Percentiles rank a stretch among this genome's conserved stretches.
These are phyloP conservation scores for Zymoseptoria ardabiliae DNA, from an alignment of 2,329 filamentous ascomycete species.

Conservation along the genomic window DNA sequence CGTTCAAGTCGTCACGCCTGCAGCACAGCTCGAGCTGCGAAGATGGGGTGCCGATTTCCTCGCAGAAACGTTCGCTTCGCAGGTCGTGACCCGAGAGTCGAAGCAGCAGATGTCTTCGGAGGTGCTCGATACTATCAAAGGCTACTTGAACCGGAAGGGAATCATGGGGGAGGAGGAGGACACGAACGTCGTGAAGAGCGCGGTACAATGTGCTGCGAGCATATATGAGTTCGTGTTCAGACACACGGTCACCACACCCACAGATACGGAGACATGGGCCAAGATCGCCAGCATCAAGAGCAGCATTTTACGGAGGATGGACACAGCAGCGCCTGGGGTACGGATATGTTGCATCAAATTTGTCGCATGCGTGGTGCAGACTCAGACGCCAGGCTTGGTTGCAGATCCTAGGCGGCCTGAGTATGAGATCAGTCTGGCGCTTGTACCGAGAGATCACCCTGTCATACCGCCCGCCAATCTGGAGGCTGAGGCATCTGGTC, in stretches of 20 bases:
- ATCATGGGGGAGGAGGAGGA: slow-evolving; percentile 58
- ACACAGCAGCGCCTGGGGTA: slow-evolving; percentile 65
- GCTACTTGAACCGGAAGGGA: slow-evolving; percentile 41
- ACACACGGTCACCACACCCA: slow-evolving; percentile 83
- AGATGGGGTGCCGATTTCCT: slow-evolving; percentile 96
- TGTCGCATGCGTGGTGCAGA: slow-evolving; percentile 82
- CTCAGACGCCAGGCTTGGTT: slow-evolving; percentile 78
- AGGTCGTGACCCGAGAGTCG: slow-evolving; percentile 65
- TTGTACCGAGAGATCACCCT: slow-evolving; percentile 76
- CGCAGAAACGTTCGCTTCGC: slow-evolving; percentile 90
- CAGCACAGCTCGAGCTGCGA: slow-evolving; percentile 69
- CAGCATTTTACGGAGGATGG: slow-evolving; percentile 82
- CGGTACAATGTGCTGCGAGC: slow-evolving; percentile 82
- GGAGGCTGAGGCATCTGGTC: slow-evolving; percentile 85
- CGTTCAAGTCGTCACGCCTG: slow-evolving; percentile 77
- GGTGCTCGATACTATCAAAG: slow-evolving; percentile 66
- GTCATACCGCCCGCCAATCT: slow-evolving; percentile 71
- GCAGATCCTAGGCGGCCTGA: slow-evolving; percentile 76
- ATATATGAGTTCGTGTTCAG: slow-evolving; percentile 87
- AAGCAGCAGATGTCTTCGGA: slow-evolving; percentile 66
- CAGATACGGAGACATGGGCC: slow-evolving; percentile 77
- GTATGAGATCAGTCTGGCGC: slow-evolving; percentile 76
- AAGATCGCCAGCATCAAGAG: slow-evolving; percentile 83
- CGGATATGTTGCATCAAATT: slow-evolving; percentile 97
- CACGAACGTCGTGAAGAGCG: slow-evolving; percentile 70